A percentile compares a stretch with the other conserved stretches of the same genome.
These are phyloP conservation scores for Anastatica hierochuntica DNA, from an alignment of 345 rosid species.

Conservation along the genomic window DNA sequence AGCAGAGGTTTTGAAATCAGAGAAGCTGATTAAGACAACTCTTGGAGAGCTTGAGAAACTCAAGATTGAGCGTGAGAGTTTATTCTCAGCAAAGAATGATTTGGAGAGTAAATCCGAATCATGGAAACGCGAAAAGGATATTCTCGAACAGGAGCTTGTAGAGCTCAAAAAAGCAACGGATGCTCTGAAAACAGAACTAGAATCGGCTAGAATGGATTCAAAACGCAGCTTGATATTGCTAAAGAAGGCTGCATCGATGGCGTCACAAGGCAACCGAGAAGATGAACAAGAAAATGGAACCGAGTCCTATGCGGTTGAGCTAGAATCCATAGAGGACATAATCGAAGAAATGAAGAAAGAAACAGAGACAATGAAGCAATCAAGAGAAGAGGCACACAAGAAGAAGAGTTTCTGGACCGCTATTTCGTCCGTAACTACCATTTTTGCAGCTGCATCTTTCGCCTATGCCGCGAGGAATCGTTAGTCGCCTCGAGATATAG, in stretches of 20 bases:
- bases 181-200: slow-evolving; percentile 33
- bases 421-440: slow-evolving; percentile 65
- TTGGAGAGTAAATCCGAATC: slow-evolving; percentile 19
- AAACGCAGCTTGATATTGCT: slow-evolving; percentile 27
- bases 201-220: slow-evolving; percentile 12
- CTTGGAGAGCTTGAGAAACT: slow-evolving; percentile 26
- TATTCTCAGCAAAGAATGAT: slow-evolving; percentile 25
- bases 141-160: slow-evolving; percentile 28
- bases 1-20: slow-evolving; percentile 30
- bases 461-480: slow-evolving; percentile 49
- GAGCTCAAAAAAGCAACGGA: slow-evolving; percentile 29
- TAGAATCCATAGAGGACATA: slow-evolving; percentile 46
- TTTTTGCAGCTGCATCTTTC: slow-evolving; percentile 39
- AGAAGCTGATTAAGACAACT: slow-evolving; percentile 30
- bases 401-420: slow-evolving; percentile 56
- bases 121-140: slow-evolving; percentile 38
- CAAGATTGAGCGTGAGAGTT: slow-evolving; percentile 22
- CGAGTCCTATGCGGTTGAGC: slow-evolving; percentile 32
- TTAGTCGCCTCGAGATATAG: slow-evolving; percentile 16
- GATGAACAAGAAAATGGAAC: slow-evolving; percentile 28
- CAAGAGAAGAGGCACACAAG: slow-evolving; percentile 42
- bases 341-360: slow-evolving; percentile 53
- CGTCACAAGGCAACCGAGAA: too few relatives aligned
- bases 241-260: too few relatives aligned
- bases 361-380: slow-evolving; percentile 38